Evolutionary conservation across 1,284 basidiomycete species (phyloP).

Genomic region (Gymnopus androsaceus): DNA sequence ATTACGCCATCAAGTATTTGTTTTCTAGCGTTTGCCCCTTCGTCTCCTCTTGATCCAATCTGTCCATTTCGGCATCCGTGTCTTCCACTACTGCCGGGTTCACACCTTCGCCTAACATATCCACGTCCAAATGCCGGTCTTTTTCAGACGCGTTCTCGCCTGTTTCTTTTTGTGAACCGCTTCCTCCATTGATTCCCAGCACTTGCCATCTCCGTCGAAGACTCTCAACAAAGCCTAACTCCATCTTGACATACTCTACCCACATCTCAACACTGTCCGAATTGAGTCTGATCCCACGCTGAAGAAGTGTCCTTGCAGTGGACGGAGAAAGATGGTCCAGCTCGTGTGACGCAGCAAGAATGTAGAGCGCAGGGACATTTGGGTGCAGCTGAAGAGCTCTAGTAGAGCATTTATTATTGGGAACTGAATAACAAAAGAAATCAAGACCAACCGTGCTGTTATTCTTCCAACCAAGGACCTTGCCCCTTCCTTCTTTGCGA

Average conservation of each 20-base stretch:
- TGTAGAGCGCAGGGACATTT: slow-evolving; percentile 77
- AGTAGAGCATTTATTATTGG: slow-evolving; percentile 4
- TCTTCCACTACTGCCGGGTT: slow-evolving; percentile 16
- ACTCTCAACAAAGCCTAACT: slow-evolving; percentile 86
- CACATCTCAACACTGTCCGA: slow-evolving; percentile 73
- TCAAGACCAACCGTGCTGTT: slow-evolving; percentile 62
- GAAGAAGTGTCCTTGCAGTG: slow-evolving; percentile 83
- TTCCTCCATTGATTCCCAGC: slow-evolving; percentile 55
- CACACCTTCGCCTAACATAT: slow-evolving; percentile 21
- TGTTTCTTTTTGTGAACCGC: slow-evolving; percentile 22
- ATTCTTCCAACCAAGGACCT: slow-evolving; percentile 78
- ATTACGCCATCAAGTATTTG: slow-evolving; percentile 73
- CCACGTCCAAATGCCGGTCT: slow-evolving; percentile 20
- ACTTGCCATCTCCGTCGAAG: slow-evolving; percentile 82
- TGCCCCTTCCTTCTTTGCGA: slow-evolving; percentile 82
- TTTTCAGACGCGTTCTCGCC: slow-evolving; percentile 17
- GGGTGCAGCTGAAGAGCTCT: slow-evolving; percentile 90
- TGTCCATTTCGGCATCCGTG: slow-evolving; percentile 23
- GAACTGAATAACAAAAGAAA: not conserved
- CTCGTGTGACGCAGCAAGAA: slow-evolving; percentile 86
- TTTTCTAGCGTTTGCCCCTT: slow-evolving; percentile 51
- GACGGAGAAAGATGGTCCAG: slow-evolving; percentile 76
- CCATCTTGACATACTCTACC: slow-evolving; percentile 90
- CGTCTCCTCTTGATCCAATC: slow-evolving; percentile 34
- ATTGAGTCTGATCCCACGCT: slow-evolving; percentile 84